phyloP scores from a whole-genome alignment of 305 asterid genomes.

The Petunia hybrid region DNA sequence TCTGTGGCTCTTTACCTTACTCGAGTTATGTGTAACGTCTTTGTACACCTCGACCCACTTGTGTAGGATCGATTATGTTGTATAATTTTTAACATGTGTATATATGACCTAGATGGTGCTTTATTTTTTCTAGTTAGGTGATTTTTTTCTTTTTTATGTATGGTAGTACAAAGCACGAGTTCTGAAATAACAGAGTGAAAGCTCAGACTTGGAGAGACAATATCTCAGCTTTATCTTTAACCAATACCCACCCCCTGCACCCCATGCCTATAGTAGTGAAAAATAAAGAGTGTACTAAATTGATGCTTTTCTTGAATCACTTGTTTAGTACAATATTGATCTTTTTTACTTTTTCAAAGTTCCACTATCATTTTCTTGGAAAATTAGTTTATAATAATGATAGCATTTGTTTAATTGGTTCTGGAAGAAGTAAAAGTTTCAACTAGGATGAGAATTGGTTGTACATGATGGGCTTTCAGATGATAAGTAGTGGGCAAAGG shows the following conservation, averaged over 20 bases:
- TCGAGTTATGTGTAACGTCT: too few relatives aligned
- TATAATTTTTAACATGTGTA: background rate
- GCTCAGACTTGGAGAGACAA: slow-evolving; percentile 32
- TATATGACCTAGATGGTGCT: slow-evolving; percentile 22
- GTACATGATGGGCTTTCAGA: slow-evolving; percentile 38
- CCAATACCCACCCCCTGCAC: slow-evolving; percentile 37
- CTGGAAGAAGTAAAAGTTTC: background rate
- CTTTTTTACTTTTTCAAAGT: slow-evolving; percentile 19
- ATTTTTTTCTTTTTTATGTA: slow-evolving; percentile 32
- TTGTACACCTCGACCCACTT: too few relatives aligned
- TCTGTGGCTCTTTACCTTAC: background rate
- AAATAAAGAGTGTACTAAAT: slow-evolving; percentile 32
- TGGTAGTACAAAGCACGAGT: slow-evolving; percentile 54
- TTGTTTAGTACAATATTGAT: background rate
- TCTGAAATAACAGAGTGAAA: slow-evolving; percentile 45
- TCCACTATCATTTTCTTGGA: background rate
- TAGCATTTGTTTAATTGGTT: background rate
- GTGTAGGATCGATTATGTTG: too few relatives aligned
- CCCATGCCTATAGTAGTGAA: background rate
- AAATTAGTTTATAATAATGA: slow-evolving; percentile 1
- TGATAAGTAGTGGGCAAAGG: slow-evolving; percentile 29
- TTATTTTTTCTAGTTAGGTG: background rate
- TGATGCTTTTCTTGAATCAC: slow-evolving; percentile 46
- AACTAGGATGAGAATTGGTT: background rate
- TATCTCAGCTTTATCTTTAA: slow-evolving; percentile 65